Base-by-base conservation (phyloP, 2,329 filamentous ascomycete species). In the Fusarium sp. region DNA sequence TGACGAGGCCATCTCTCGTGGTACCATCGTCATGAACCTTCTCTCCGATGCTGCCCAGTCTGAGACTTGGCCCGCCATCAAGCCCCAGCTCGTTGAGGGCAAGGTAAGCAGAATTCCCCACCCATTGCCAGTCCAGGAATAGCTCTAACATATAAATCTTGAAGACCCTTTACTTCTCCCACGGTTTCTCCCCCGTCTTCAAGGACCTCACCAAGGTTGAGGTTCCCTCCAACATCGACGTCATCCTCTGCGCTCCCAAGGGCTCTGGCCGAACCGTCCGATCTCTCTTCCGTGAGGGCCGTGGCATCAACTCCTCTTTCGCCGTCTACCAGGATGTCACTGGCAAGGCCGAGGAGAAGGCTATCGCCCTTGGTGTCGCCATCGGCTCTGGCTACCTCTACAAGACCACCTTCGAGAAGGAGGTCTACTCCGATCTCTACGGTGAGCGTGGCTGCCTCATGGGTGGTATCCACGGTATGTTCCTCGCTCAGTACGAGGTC, bases 391-490 rank as follows among this genome's bases (percentile, higher is more conserved):
- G 96, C 82, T 99, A 99, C 91, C 94, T 99, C 80, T 99, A 99
- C 92, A 94, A 98, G 93, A 99, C 96, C 83, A 99, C 96, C 84
- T 99, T 99, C 83, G 93, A 99, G 91, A 99, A 99, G 93, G 96
- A 99, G 89, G 96, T 99, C 83, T 97, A 97, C 93, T 98, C 95
- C 74, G 96, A 98, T 87, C 92, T 99, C 79, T 99, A 99, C 90
- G 96, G 96, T 86, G 96, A 99, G 93, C 95, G 96, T 88, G 96
- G 96, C 84, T 99, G 96, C 92, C 89, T 99, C 82, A 99, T 99
- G 96, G 96, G 96, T 80, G 96, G 96, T 86, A 99, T 99, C 87
- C 96, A 99, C 91, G 96, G 96, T 84, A 99, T 99, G 96, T 99
- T 99, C 94, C 94, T 99, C 79, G 96, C 96, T 73, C 96, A 99